A percentile compares a stretch with the other conserved stretches of the same genome.
phyloP scores from a whole-genome alignment of 2,329 filamentous ascomycete species.

The Ceratocystis albifundus region DNA sequence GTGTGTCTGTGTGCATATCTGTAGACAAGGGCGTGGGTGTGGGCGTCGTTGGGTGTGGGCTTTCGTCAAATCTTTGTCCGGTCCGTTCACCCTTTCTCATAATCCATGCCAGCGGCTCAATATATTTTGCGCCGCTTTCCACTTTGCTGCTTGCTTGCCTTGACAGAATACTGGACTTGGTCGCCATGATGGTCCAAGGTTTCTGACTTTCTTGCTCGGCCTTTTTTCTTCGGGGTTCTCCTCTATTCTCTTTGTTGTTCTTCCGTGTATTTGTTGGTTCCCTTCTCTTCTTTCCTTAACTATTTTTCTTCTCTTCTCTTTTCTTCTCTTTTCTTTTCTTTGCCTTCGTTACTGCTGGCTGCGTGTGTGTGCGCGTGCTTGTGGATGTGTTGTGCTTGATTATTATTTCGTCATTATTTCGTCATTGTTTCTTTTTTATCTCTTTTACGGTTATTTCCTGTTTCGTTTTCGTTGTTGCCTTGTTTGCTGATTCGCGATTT shows the following conservation, averaged over 20 bases:
- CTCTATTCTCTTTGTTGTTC: neutral
- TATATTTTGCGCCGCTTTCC: conserved; percentile 11
- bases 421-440: neutral
- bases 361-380: conserved; percentile 3
- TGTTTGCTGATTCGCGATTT: neutral
- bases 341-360: conserved; percentile 19
- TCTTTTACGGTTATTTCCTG: neutral
- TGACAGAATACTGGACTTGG: neutral
- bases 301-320: neutral
- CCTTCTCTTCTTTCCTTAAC: conserved; percentile 9
- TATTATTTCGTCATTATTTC: neutral
- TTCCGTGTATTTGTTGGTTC: conserved; percentile 3
- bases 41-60: neutral
- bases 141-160: conserved; percentile 11
- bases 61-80: neutral
- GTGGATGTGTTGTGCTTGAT: neutral
- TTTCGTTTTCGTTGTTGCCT: neutral
- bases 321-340: neutral
- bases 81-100: conserved; percentile 7
- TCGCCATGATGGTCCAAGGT: neutral
- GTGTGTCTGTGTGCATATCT: too few relatives aligned
- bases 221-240: neutral
- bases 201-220: conserved; percentile 4
- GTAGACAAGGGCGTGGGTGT: neutral
- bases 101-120: conserved; percentile 14